Evolutionary conservation across 1,284 basidiomycete genomes (phyloP).

Genomic region (Ganoderma lingzhi): DNA sequence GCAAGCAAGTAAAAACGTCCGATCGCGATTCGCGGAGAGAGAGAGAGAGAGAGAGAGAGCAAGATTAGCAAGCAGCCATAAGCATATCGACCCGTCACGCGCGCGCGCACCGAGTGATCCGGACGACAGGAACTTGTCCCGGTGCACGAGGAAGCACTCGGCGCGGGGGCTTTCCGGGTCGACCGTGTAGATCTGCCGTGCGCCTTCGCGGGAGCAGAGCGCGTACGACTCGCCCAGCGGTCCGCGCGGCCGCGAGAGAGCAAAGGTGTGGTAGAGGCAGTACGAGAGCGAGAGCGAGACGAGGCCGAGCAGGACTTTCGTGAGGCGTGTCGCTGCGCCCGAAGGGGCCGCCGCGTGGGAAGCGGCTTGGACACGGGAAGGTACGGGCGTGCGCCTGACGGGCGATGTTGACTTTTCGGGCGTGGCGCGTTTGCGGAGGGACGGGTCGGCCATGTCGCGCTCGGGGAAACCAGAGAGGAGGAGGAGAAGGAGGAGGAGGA

Average conservation of each 20-base stretch:
- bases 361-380: not conserved
- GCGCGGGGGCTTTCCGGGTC: conserved; percentile 55
- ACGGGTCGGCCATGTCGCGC: conserved; percentile 32
- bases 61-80: not conserved
- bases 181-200: conserved; percentile 64
- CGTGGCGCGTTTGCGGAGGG: conserved; percentile 34
- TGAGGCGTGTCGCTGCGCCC: not conserved
- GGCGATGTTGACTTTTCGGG: conserved; percentile 23
- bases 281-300: conserved; percentile 28
- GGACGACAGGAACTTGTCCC: conserved; percentile 55
- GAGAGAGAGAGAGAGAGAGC: no score
- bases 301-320: conserved; percentile 21
- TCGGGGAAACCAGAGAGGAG: not conserved
- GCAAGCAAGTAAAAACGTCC: not conserved
- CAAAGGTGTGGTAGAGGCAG: conserved; percentile 18
- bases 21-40: not conserved
- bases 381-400: not conserved
- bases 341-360: conserved; percentile 5
- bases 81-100: conserved; percentile 33
- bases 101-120: conserved; percentile 63
- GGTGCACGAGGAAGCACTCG: conserved; percentile 68
- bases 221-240: conserved; percentile 51
- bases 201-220: conserved; percentile 61
- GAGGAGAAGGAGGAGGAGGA: not conserved
- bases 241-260: not conserved